Base-by-base conservation (phyloP, 768 basidiomycete species). In the Lyophyllum shimeji region DNA sequence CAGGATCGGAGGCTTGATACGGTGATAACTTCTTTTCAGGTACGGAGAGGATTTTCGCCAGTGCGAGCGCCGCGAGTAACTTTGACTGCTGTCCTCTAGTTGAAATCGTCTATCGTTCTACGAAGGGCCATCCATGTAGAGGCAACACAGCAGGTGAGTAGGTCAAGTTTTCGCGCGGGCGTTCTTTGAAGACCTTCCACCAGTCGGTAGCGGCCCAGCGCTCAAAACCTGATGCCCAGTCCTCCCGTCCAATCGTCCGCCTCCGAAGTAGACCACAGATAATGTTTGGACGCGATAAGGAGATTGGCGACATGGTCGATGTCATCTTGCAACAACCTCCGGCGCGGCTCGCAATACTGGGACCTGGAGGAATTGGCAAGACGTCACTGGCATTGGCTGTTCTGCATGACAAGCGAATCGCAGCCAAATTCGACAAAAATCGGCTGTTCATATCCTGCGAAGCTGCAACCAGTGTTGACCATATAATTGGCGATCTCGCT, bases 281-380 rank as follows among this genome's bases (percentile, higher is more conserved):
- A 25, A 59, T 71, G 52, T 66, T 59, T 48, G 69, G 71, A 20
- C 63, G 68, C n/a, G 53, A 63, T 7, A 33, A 57, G 13, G 67
- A 70, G 50, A 63, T 68, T 33, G 45, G 56, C 21, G 44, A 50
- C 3, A 53, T 66, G n/a, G 65, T 68, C 2, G 55, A 50, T 65
- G 17, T 40, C n/a, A 40, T 40, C n/a, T 18, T 40, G n/a, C 39
- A 18, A 18, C 45, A 66, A 1, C 46, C 21, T 31, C 58, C 60
- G 1, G 56, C 63, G 12, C 60, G 58, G 18, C 29, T 70, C 8
- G 66, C 62, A 5, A 67, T 74, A n/a, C 52, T 74, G 5, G 72
- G 72, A 5, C 55, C 67, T 12, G 72, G 71, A 0, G 70, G 72
- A 2, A 69, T 72, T 12, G 71, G 72, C 0, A 74, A 72, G 52